Evolutionary conservation across 345 rosid species (phyloP).

Genomic region (Carallia pectinifolia): DNA sequence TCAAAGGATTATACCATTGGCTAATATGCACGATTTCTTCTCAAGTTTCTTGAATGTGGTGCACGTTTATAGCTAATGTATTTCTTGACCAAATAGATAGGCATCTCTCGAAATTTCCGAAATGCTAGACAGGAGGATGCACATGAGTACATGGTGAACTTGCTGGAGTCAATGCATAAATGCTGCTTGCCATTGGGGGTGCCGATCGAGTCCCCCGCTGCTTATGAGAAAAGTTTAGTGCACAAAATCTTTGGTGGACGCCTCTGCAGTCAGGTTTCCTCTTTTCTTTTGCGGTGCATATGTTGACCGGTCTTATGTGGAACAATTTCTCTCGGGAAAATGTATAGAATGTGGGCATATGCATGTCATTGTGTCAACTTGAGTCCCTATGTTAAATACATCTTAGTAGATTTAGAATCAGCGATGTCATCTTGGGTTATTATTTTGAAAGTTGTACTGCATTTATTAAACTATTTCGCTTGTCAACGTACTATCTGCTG

Average conservation of each 20-base stretch:
- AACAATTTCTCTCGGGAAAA: no score
- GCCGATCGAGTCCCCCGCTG: constrained; percentile 79
- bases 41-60: no score
- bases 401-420: no score
- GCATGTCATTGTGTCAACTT: no score
- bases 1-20: neutral
- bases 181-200: constrained; percentile 96
- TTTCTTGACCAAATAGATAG: constrained; percentile 51
- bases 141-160: constrained; percentile 92
- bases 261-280: constrained; percentile 79
- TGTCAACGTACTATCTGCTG: no score
- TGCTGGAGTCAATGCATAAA: constrained; percentile 96
- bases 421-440: no score
- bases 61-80: neutral
- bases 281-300: neutral
- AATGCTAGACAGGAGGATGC: constrained; percentile 92
- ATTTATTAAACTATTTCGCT: no score
- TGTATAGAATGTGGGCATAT: no score
- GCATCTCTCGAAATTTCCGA: constrained; percentile 84
- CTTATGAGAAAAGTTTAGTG: constrained; percentile 89
- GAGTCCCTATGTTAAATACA: no score
- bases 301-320: no score
- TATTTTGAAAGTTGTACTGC: no score
- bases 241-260: constrained; percentile 96
- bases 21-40: no score